A percentile compares a stretch with the other conserved stretches of the same genome.
Evolutionary conservation across 164 flowering plant genomes (phyloP).

Genomic region (Berberis vulgaris): DNA sequence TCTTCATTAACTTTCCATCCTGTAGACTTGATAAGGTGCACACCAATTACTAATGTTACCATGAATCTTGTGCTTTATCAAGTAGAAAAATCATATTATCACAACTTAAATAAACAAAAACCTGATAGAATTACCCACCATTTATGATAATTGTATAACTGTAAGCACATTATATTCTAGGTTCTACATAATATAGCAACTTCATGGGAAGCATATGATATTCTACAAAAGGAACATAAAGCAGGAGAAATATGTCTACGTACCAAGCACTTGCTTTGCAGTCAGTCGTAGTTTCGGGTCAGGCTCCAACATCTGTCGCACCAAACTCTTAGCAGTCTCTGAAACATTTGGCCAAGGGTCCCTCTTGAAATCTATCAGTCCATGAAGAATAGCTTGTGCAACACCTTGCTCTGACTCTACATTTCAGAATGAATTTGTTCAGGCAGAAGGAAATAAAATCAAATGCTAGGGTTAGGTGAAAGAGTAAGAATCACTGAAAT

Average conservation of each 20-base stretch:
- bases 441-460: constrained; percentile 1
- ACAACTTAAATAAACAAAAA: too few species aligned
- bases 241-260: constrained; percentile 8
- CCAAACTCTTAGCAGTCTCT: constrained; percentile 81
- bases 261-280: constrained; percentile 93
- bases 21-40: too few species aligned
- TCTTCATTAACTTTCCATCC: too few species aligned
- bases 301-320: constrained; percentile 86
- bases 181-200: too few species aligned
- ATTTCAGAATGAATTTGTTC: constrained; percentile 10
- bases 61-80: too few species aligned
- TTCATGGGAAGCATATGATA: background rate
- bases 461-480: too few species aligned
- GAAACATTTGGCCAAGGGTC: constrained; percentile 96
- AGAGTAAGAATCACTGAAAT: background rate
- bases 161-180: too few species aligned
- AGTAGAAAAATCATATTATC: too few species aligned
- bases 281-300: constrained; percentile 82
- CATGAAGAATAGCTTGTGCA: constrained; percentile 93
- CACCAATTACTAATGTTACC: too few species aligned
- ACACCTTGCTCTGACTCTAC: constrained; percentile 97
- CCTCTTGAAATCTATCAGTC: constrained; percentile 80
- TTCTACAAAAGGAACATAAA: background rate
- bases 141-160: too few species aligned
- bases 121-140: too few species aligned